Conservation (phyloP, 306 rosid species). For the Fragaria iinumae region DNA sequence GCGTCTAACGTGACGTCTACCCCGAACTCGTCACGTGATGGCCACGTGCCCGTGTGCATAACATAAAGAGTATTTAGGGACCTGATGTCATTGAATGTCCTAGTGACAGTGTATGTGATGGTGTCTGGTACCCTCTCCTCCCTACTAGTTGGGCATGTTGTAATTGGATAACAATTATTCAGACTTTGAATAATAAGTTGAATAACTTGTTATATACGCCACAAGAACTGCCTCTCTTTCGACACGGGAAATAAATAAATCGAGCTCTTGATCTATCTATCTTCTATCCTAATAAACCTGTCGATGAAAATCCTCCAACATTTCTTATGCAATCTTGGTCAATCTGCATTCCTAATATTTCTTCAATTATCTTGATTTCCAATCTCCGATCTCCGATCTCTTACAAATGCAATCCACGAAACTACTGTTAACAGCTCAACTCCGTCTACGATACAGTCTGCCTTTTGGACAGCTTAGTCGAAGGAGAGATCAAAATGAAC, state of each 20-base stretch:
- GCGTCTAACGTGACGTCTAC: constrained; percentile 17
- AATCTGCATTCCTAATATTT: too few relatives aligned
- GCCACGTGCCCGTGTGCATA: neutral
- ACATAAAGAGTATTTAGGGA: neutral
- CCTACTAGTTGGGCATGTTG: neutral
- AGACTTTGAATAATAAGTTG: neutral
- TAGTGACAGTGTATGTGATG: neutral
- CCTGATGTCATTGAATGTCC: neutral
- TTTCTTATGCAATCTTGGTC: too few relatives aligned
- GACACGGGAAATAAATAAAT: neutral
- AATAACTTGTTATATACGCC: neutral
- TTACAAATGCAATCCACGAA: too few relatives aligned
- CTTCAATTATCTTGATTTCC: too few relatives aligned
- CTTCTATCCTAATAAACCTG: neutral
- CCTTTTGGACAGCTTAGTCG: neutral
- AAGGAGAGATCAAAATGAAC: too few relatives aligned
- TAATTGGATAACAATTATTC: neutral
- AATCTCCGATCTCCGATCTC: too few relatives aligned
- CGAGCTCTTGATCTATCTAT: neutral
- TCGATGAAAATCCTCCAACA: neutral
- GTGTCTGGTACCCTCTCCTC: neutral
- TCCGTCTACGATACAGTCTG: neutral
- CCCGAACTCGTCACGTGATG: constrained; percentile 16
- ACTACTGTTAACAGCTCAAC: neutral
- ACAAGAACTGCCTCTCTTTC: neutral